Evolutionary conservation across 1,284 basidiomycete species (phyloP).

Genomic region (Ceratobasidium sp.): DNA sequence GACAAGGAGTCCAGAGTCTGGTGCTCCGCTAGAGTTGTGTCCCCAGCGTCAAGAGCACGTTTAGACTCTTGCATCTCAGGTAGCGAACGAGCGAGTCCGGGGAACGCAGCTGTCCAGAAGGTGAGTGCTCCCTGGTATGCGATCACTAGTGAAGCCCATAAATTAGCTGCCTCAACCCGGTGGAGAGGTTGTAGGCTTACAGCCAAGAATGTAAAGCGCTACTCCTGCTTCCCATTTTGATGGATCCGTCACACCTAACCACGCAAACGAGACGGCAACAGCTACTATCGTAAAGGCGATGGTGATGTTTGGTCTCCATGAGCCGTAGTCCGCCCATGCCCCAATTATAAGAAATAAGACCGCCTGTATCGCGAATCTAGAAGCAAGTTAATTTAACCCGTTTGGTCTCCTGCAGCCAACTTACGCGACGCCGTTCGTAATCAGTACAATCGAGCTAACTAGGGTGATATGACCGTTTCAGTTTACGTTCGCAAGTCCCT

Average conservation of each 20-base stretch:
- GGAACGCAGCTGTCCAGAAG: constrained; percentile 88
- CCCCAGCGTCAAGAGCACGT: constrained; percentile 51
- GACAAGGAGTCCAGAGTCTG: constrained; percentile 70
- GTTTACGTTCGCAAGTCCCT: background rate
- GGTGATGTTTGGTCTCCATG: constrained; percentile 79
- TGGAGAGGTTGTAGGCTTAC: constrained; percentile 57
- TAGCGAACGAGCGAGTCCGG: constrained; percentile 74
- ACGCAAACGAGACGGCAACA: constrained; percentile 76
- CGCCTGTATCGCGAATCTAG: constrained; percentile 78
- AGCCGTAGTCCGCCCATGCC: constrained; percentile 82
- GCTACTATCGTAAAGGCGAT: constrained; percentile 78
- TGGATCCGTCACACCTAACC: constrained; percentile 75
- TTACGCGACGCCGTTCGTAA: constrained; percentile 69
- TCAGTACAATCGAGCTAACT: constrained; percentile 81
- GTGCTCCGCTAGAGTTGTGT: constrained; percentile 62
- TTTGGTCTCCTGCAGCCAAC: background rate
- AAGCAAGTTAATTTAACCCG: constrained; percentile 44
- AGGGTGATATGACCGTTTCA: constrained; percentile 10
- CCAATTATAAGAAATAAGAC: constrained; percentile 71
- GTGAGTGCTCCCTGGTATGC: constrained; percentile 82
- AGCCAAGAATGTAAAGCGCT: constrained; percentile 78
- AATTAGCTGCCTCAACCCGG: background rate
- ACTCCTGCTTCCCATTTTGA: constrained; percentile 75
- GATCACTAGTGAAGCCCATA: constrained; percentile 64
- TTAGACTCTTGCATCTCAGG: constrained; percentile 67